These are phyloP conservation scores for Petunia secreta DNA, from an alignment of 257 asterid species.

Conservation along the genomic window DNA sequence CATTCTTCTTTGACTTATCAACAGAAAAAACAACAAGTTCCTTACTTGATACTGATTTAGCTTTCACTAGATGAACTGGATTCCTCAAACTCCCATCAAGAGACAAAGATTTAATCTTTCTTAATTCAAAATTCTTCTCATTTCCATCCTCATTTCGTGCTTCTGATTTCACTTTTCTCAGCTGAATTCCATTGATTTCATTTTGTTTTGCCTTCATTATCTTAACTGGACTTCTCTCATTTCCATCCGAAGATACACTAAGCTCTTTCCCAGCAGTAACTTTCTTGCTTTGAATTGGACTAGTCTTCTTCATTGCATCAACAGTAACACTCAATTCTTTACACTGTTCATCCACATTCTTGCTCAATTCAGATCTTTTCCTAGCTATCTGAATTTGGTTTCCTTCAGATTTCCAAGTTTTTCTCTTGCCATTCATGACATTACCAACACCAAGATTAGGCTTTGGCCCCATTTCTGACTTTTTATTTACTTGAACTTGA, in stretches of 20 bases:
- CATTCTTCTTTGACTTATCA: conserved; percentile 26
- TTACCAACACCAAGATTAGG: conserved; percentile 37
- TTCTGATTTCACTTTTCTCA: conserved; percentile 41
- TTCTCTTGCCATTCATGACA: conserved; percentile 57
- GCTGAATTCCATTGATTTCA: background rate
- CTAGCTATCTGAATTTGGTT: conserved; percentile 62
- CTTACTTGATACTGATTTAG: conserved; percentile 31
- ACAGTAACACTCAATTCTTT: conserved; percentile 37
- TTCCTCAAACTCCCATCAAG: conserved; percentile 21
- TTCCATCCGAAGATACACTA: too few species aligned
- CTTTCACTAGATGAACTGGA: conserved; percentile 39
- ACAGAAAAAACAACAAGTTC: conserved; percentile 8
- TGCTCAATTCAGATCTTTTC: conserved; percentile 60
- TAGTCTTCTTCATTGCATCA: conserved; percentile 46
- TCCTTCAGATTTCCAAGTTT: conserved; percentile 71
- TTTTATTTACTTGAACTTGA: conserved; percentile 41
- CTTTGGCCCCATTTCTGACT: conserved; percentile 41
- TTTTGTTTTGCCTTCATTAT: conserved; percentile 12
- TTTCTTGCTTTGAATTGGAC: conserved; percentile 46
- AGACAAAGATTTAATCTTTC: conserved; percentile 28
- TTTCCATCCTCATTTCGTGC: conserved; percentile 10
- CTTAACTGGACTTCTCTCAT: conserved; percentile 37
- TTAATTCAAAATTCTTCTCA: conserved; percentile 28
- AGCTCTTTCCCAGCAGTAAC: background rate
- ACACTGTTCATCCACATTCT: conserved; percentile 43